Evolutionary conservation across 192 early-diverging fungal genomes (phyloP).

Genomic region (Paraglomus brasilianum): DNA sequence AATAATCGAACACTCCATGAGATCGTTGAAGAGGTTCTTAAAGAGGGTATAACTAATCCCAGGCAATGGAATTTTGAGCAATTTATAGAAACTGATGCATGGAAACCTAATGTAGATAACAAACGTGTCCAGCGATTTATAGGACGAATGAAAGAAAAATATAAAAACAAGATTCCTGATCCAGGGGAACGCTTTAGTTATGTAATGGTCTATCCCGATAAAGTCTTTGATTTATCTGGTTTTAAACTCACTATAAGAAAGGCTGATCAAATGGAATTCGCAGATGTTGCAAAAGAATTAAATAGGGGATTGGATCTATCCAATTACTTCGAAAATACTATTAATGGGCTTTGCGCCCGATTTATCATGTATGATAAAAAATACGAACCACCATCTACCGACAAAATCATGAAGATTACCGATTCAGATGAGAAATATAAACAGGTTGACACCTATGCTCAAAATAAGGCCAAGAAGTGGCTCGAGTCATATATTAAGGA

Average conservation of each 20-base stretch:
- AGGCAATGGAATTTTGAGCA: background rate
- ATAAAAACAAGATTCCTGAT: background rate
- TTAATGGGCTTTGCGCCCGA: background rate
- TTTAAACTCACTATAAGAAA: background rate
- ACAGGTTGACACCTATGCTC: background rate
- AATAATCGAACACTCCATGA: background rate
- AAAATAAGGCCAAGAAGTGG: slow-evolving; percentile 19
- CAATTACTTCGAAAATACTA: slow-evolving; percentile 4
- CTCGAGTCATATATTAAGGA: slow-evolving; percentile 23
- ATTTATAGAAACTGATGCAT: background rate
- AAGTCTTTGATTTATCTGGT: slow-evolving; percentile 1
- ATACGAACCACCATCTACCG: background rate
- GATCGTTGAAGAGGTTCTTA: slow-evolving; percentile 8
- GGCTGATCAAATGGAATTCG: background rate
- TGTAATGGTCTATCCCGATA: background rate
- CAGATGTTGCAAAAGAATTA: background rate
- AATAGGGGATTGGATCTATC: too few species aligned
- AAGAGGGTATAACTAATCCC: too few species aligned
- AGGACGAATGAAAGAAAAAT: background rate
- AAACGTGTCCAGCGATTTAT: background rate
- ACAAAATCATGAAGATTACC: background rate
- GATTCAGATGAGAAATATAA: background rate
- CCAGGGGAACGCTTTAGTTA: slow-evolving; percentile 13
- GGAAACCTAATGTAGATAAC: background rate
- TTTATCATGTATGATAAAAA: slow-evolving; percentile 4